Base-by-base conservation (phyloP, 2,329 filamentous ascomycete genomes). In the Neoascochyta sp. region DNA sequence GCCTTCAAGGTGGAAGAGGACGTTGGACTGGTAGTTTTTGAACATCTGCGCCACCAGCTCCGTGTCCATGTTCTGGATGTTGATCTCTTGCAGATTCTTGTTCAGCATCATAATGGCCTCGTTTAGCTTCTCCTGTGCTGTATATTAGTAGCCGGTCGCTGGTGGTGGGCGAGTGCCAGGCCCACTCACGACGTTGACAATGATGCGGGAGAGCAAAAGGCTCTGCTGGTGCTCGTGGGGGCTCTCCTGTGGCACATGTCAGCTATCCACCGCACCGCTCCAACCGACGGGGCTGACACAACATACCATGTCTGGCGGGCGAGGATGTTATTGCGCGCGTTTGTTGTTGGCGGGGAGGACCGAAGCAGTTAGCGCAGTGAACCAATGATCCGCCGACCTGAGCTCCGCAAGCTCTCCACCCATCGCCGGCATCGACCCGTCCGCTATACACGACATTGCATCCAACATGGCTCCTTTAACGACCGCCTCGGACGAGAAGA, bases 21-120 rank as follows among this genome's bases (percentile, higher is more conserved):
- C 90, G 52, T 96, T 98, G 8, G 88, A 95, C 63, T 95, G 89
- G 62, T 98, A 98, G 67, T 96, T 98, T 70, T 96, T 95, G 73
- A 96, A 98, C 92, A 98, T 98, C 60, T 96, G 90, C 1, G 90
- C 89, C 4, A 96, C 92, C 3, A 96, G 75, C 67, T 96, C 92
- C 19, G 95, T 87, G 58, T 98, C 94, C 88, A 96, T 95, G 63
- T 96, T 98, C 55, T 95, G 86, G 33, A 95, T 82, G 57, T 96
- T 96, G 73, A 96, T 95, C 48, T 96, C 90, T 85, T 95, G 50
- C 1, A 98, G 80, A 27, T 79, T 85, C 64, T 87, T 94, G 66
- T 96, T 98, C 75, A 96, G 78, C 29, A 90, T 81, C 67, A 92
- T 79, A 30, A 96, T 76, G 2, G 92, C 83, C 66, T 96, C 92